These are phyloP conservation scores for Pseudogymnoascus sp. DNA, from an alignment of 2,329 filamentous ascomycete genomes.

Conservation along the genomic window DNA sequence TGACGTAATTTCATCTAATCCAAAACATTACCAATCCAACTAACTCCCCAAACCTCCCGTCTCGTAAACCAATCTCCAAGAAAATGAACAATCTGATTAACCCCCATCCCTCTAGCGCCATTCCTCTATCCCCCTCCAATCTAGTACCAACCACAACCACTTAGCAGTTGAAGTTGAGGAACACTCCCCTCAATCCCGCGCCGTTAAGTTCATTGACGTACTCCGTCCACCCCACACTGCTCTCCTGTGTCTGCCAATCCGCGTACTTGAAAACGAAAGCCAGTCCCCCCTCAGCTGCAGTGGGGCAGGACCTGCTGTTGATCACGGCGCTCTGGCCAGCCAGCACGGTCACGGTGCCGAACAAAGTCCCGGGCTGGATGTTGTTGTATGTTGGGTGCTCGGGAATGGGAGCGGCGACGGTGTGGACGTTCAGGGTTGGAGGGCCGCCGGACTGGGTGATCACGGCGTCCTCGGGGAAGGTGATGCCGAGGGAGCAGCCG, in stretches of 20 bases:
- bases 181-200: not conserved
- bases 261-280: not conserved
- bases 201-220: not conserved
- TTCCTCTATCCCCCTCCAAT: no score
- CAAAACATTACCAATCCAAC: not conserved
- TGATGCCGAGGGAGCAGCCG: constrained; percentile 1
- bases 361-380: not conserved
- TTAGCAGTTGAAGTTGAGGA: not conserved
- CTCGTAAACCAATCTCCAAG: not conserved
- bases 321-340: not conserved
- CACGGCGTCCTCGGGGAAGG: not conserved
- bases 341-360: not conserved
- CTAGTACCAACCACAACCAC: not conserved
- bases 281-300: not conserved
- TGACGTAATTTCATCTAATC: not conserved
- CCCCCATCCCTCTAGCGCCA: not conserved
- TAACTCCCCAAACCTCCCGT: not conserved
- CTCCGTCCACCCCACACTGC: not conserved
- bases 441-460: not conserved
- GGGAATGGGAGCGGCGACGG: not conserved
- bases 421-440: not conserved
- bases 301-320: not conserved
- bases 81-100: not conserved
- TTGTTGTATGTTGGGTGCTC: not conserved
- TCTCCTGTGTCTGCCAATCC: not conserved